These are phyloP conservation scores for Aspergillus proliferans DNA, from an alignment of 2,329 filamentous ascomycete species.

Conservation along the genomic window DNA sequence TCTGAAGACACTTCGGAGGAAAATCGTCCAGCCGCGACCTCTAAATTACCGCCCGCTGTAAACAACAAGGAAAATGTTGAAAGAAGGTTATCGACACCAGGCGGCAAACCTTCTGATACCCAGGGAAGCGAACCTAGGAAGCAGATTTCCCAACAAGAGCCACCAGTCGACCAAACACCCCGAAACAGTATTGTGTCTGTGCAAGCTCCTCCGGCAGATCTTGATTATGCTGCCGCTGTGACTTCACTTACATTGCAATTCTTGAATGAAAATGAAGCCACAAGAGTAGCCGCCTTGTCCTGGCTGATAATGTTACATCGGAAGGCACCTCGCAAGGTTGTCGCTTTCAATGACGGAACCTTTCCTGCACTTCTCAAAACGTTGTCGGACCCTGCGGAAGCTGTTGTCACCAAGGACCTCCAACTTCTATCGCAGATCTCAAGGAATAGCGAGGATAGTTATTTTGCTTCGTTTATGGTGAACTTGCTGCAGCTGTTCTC, in stretches of 20 bases:
- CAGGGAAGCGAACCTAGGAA: conserved; percentile 24
- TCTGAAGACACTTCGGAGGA: conserved; percentile 60
- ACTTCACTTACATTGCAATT: conserved; percentile 90
- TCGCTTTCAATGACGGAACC: conserved; percentile 94
- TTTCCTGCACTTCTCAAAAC: conserved; percentile 96
- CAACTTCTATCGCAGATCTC: conserved; percentile 94
- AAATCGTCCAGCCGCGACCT: conserved; percentile 26
- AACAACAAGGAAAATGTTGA: conserved; percentile 32
- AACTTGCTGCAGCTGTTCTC: conserved; percentile 92
- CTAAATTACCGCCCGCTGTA: conserved; percentile 38
- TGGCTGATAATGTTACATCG: conserved; percentile 98
- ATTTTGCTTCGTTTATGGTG: conserved; percentile 98
- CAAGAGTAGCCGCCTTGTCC: conserved; percentile 82
- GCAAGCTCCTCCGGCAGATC: conserved; percentile 50
- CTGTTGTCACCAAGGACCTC: conserved; percentile 89
- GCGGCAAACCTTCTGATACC: conserved; percentile 23
- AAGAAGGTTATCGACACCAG: conserved; percentile 39
- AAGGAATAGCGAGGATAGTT: conserved; percentile 90
- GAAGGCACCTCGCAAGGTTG: conserved; percentile 85
- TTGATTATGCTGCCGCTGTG: conserved; percentile 95
- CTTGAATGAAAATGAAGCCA: conserved; percentile 93
- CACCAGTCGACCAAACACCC: conserved; percentile 35
- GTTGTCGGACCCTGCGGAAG: conserved; percentile 87
- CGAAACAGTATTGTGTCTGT: conserved; percentile 44
- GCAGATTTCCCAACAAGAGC: conserved; percentile 22